A percentile compares a stretch with the other conserved stretches of the same genome.
These are phyloP conservation scores for Physcia stellaris DNA, from an alignment of 495 filamentous ascomycete species.

Conservation along the genomic window DNA sequence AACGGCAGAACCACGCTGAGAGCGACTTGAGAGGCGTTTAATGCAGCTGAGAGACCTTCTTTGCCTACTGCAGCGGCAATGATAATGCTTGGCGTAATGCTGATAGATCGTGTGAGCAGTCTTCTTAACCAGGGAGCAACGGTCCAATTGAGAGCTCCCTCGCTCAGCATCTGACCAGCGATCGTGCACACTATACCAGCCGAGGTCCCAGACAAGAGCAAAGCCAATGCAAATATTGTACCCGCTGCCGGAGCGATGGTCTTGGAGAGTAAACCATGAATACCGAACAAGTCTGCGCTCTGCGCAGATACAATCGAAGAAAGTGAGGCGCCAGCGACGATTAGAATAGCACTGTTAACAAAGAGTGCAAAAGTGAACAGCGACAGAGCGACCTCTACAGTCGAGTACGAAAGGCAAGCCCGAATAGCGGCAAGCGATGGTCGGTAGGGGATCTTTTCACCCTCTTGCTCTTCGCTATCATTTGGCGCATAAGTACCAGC, in stretches of 20 bases:
- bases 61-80: conserved; percentile 66
- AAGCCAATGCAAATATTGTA: conserved; percentile 61
- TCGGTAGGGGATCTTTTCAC: conserved; percentile 49
- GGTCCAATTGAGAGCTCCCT: conserved; percentile 62
- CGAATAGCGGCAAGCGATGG: conserved; percentile 67
- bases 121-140: conserved; percentile 58
- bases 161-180: conserved; percentile 69
- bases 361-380: conserved; percentile 93
- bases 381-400: conserved; percentile 57
- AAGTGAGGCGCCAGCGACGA: conserved; percentile 71
- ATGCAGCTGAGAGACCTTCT: conserved; percentile 54
- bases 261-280: conserved; percentile 58
- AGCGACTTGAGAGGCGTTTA: conserved; percentile 69
- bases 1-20: conserved; percentile 72
- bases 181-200: conserved; percentile 78
- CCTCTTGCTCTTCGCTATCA: conserved; percentile 6
- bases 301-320: conserved; percentile 41
- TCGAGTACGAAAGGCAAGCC: conserved; percentile 67
- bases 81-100: conserved; percentile 69
- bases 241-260: conserved; percentile 61
- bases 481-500: conserved; percentile 36
- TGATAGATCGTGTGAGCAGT: conserved; percentile 56
- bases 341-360: conserved; percentile 82
- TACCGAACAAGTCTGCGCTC: conserved; percentile 65
- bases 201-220: conserved; percentile 62